Base-by-base conservation (phyloP, 495 filamentous ascomycete species). In the Tuber brumale region DNA sequence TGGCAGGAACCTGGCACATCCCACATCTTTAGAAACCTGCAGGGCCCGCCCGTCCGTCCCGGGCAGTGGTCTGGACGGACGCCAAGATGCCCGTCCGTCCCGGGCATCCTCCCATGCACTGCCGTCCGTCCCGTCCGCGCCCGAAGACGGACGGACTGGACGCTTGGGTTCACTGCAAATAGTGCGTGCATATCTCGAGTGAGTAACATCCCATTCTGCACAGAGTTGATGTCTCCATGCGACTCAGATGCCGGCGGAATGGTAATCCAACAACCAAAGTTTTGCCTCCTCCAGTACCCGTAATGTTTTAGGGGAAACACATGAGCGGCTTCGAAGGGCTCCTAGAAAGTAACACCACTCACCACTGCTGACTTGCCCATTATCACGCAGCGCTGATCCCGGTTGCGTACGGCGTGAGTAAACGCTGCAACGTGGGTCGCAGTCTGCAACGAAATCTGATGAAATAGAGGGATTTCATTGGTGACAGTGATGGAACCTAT, bases 121-220 rank as follows among this genome's bases (percentile, higher is more conserved):
- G n/a, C n/a, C n/a, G n/a, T n/a, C n/a, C n/a, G n/a, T n/a, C n/a
- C n/a, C n/a, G n/a, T n/a, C n/a, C n/a, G n/a, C n/a, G n/a, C n/a
- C n/a, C n/a, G n/a, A n/a, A n/a, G n/a, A n/a, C n/a, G n/a, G n/a
- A n/a, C n/a, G n/a, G n/a, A n/a, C n/a, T n/a, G n/a, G n/a, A n/a
- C n/a, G n/a, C n/a, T n/a, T n/a, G n/a, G n/a, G n/a, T n/a, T n/a
- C n/a, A n/a, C n/a, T n/a, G n/a, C 83, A 75, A 84, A 85, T 16
- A 82, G 35, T 27, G 71, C 7, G 71, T 85, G 83, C 78, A 85
- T 78, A 79, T 70, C 66, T n/a, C 51, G 31, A 9, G 45, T 48
- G 46, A 86, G 81, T 39, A 85, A 75, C 48, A 85, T 70, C 10
- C 83, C 84, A 82, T 86, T 86, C 71, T 85, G 81, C 46, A 81